A percentile compares a stretch with the other conserved stretches of the same genome.
Conservation (phyloP, 176 grass and related monocot species). For the Ananas comosus region DNA sequence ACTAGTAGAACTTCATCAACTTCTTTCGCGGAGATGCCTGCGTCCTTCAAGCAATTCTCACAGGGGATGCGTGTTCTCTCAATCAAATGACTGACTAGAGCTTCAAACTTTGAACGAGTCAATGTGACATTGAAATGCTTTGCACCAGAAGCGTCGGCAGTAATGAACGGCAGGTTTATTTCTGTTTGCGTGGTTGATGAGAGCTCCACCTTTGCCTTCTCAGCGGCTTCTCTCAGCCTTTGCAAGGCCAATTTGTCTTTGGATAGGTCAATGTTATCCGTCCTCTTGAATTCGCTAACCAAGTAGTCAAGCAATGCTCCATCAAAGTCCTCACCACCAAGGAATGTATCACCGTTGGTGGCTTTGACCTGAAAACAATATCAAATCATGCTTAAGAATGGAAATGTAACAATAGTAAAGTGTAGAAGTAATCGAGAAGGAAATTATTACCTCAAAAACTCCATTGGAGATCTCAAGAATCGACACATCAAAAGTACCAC, state of each 20-base stretch:
- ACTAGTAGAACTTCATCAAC: constrained; percentile 90
- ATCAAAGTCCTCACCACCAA: constrained; percentile 98
- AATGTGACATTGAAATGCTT: constrained; percentile 97
- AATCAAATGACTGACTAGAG: constrained; percentile 59
- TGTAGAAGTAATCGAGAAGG: not conserved
- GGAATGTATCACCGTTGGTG: constrained; percentile 96
- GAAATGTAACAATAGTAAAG: not conserved
- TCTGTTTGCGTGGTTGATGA: constrained; percentile 90
- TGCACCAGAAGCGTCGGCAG: constrained; percentile 77
- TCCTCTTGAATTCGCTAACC: constrained; percentile 78
- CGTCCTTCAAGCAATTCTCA: constrained; percentile 85
- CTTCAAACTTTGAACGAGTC: constrained; percentile 87
- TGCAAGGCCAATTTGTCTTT: constrained; percentile 81
- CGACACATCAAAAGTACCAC: constrained; percentile 98
- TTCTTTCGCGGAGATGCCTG: constrained; percentile 74
- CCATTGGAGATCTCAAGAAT: constrained; percentile 94
- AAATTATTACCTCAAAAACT: constrained; percentile 83
- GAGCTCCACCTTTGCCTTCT: constrained; percentile 93
- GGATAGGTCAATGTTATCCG: constrained; percentile 80
- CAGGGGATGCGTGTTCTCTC: constrained; percentile 84
- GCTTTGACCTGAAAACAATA: constrained; percentile 69
- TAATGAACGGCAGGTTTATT: constrained; percentile 93
- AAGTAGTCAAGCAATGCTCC: constrained; percentile 76
- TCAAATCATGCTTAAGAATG: constrained; percentile 12
- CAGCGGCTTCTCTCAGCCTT: constrained; percentile 97